Percentiles rank a stretch among this genome's conserved stretches.
Evolutionary conservation across 208 protist species (phyloP).

Genomic region (Leptomonas pyrrhocoris): DNA sequence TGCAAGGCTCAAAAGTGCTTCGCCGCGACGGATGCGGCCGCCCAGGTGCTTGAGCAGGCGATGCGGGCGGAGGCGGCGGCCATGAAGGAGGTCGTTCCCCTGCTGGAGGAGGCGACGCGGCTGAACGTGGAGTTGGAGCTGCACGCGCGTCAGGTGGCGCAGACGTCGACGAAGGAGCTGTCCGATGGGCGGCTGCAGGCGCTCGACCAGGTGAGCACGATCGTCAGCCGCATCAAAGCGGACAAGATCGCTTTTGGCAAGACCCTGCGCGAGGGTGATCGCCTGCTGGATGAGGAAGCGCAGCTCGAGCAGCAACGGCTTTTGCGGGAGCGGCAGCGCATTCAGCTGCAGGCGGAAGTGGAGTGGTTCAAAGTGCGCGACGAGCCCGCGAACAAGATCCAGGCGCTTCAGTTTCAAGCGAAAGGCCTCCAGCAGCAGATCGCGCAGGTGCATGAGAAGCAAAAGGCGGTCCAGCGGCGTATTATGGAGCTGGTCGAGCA

Average conservation of each 20-base stretch:
- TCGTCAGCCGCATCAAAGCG: constrained; percentile 38
- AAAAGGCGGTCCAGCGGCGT: constrained; percentile 56
- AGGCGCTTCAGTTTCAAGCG: constrained; percentile 40
- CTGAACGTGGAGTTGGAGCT: constrained; percentile 38
- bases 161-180: constrained; percentile 45
- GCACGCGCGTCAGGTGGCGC: constrained; percentile 37
- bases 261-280: constrained; percentile 45
- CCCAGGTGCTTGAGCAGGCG: constrained; percentile 28
- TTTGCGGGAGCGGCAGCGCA: constrained; percentile 62
- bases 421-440: constrained; percentile 41
- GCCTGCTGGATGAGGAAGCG: constrained; percentile 59
- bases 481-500: constrained; percentile 59
- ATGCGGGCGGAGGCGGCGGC: constrained; percentile 35
- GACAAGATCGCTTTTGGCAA: constrained; percentile 44
- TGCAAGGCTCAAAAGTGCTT: constrained; percentile 33
- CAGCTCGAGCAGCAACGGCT: constrained; percentile 64
- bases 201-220: constrained; percentile 37
- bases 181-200: constrained; percentile 46
- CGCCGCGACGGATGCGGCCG: constrained; percentile 42
- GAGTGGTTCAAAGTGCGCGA: constrained; percentile 77
- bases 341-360: constrained; percentile 73
- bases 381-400: constrained; percentile 48
- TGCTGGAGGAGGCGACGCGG: constrained; percentile 36
- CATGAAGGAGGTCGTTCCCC: constrained; percentile 22
- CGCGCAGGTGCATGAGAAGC: constrained; percentile 37